Conservation (phyloP, 768 basidiomycete species). For the Termitomyces bulborhizus region DNA sequence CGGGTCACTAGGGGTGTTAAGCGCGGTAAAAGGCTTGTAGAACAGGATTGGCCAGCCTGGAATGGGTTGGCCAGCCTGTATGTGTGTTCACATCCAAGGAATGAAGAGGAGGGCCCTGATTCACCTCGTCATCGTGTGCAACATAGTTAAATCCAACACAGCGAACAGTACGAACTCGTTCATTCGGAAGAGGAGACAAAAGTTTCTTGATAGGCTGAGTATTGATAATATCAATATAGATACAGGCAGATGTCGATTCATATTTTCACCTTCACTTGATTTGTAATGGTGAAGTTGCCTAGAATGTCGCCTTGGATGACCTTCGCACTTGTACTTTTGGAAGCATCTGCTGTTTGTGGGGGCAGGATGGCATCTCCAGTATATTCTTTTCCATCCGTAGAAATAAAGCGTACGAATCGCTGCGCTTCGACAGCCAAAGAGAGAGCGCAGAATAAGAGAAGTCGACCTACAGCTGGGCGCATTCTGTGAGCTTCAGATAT, state of each 20-base stretch:
- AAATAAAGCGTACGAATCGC: slow-evolving; percentile 23
- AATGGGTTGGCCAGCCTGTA: slow-evolving; percentile 15
- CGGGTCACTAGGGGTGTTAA: slow-evolving; percentile 21
- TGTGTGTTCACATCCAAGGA: background rate
- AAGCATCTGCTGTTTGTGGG: slow-evolving; percentile 15
- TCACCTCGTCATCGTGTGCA: slow-evolving; percentile 18
- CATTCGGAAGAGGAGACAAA: slow-evolving; percentile 21
- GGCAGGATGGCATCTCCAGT: slow-evolving; percentile 22
- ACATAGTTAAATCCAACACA: slow-evolving; percentile 26
- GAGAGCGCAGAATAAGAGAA: slow-evolving; percentile 5
- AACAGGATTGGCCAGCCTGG: slow-evolving; percentile 20
- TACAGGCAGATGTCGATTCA: background rate
- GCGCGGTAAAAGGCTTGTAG: slow-evolving; percentile 23
- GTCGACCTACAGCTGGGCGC: slow-evolving; percentile 1
- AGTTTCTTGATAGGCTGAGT: slow-evolving; percentile 19
- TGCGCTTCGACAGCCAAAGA: slow-evolving; percentile 14
- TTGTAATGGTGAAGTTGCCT: slow-evolving; percentile 20
- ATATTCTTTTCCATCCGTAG: slow-evolving; percentile 22
- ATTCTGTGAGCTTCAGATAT: slow-evolving; percentile 1
- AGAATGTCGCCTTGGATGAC: slow-evolving; percentile 22
- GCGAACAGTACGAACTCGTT: slow-evolving; percentile 21
- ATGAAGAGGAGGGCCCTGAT: background rate
- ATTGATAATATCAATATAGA: background rate
- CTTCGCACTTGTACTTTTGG: slow-evolving; percentile 18
- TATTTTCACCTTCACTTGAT: slow-evolving; percentile 17